A percentile compares a stretch with the other conserved stretches of the same genome.
Conservation (phyloP, 2,329 filamentous ascomycete genomes). For the Pestalotiopsis sp. region DNA sequence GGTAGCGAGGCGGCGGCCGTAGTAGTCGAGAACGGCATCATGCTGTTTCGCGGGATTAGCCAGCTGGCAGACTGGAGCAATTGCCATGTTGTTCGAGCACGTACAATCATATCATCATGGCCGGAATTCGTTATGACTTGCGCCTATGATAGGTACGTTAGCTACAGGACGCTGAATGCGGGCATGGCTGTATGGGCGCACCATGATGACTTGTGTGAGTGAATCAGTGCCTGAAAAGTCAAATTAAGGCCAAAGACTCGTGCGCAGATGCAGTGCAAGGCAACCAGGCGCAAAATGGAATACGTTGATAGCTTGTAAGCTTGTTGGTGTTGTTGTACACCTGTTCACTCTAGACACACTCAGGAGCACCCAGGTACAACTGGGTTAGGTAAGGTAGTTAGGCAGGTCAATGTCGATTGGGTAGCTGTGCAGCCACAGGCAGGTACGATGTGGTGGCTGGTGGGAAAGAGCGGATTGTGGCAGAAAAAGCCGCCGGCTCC, state of each 20-base stretch:
- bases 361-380: slow-evolving; percentile 1
- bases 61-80: background rate
- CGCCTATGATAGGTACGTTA: slow-evolving; percentile 29
- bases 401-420: background rate
- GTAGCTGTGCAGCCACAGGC: background rate
- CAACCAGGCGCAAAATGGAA: background rate
- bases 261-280: background rate
- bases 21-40: slow-evolving; percentile 98
- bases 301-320: background rate
- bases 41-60: slow-evolving; percentile 56
- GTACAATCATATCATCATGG: slow-evolving; percentile 99
- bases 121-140: slow-evolving; percentile 83
- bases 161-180: background rate
- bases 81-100: background rate
- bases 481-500: background rate
- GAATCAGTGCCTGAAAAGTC: background rate
- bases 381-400: background rate
- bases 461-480: background rate
- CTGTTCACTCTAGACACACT: background rate
- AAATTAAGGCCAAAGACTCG: background rate
- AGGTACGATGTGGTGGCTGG: background rate
- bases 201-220: background rate
- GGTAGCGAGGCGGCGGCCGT: slow-evolving; percentile 91
- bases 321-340: slow-evolving; percentile 5
- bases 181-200: background rate